phyloP scores from a whole-genome alignment of 257 asterid species.

The Nicotiana obtusifolia region DNA sequence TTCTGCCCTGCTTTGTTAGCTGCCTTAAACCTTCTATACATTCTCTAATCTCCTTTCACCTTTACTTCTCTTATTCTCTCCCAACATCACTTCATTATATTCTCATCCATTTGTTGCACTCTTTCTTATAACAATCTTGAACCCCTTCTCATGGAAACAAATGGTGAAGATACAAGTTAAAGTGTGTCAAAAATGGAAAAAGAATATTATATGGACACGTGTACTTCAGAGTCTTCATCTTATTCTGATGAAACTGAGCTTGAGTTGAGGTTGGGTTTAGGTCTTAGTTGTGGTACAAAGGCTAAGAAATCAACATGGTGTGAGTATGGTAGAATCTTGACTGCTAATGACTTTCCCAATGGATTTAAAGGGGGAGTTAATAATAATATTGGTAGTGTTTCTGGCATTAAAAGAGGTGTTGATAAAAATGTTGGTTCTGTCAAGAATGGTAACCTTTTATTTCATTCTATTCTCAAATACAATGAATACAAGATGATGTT shows the following conservation, averaged over 20 bases:
- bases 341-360: conserved; percentile 76
- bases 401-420: too few species aligned
- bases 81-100: not conserved
- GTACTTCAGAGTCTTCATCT: conserved; percentile 23
- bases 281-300: conserved; percentile 11
- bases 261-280: conserved; percentile 68
- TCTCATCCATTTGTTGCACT: not conserved
- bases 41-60: too few species aligned
- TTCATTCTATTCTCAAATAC: too few species aligned
- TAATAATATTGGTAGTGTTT: not conserved
- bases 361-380: conserved; percentile 35
- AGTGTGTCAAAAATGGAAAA: not conserved
- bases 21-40: too few species aligned
- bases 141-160: conserved; percentile 42
- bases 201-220: not conserved
- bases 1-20: too few species aligned
- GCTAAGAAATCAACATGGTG: conserved; percentile 35
- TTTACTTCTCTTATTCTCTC: too few species aligned
- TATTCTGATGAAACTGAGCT: conserved; percentile 36
- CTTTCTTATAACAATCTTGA: not conserved
- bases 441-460: too few species aligned
- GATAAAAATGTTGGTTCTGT: conserved; percentile 12
- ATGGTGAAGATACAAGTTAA: conserved; percentile 17
- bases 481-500: too few species aligned
- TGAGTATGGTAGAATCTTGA: conserved; percentile 61